Base-by-base conservation (phyloP, 257 asterid genomes). In the Solanum arcanum region DNA sequence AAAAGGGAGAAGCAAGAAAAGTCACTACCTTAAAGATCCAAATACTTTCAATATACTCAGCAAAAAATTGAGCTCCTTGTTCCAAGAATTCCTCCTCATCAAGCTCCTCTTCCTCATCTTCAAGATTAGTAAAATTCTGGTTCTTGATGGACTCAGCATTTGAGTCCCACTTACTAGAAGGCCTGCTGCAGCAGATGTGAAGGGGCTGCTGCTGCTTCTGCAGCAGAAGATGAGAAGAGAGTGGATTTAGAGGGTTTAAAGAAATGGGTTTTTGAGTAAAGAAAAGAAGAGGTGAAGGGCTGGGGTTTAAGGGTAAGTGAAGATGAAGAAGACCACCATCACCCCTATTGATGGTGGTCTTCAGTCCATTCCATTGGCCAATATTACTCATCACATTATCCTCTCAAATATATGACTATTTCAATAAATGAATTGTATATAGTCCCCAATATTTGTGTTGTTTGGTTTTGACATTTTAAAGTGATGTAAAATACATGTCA, bases 11-110 rank as follows among this genome's bases (percentile, higher is more conserved):
- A 74, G 31, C 15, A 64, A 7, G 20, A 25, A 72, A 42, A 16
- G 31, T 62, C 9, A 47, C 64, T 86, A 92, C 99, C 99, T 95
- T 96, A 12, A 95, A 72, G 86, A 96, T 94, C 99, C 98, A 96
- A 87, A 96, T 89, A 94, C 95, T 92, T 13, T 95, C 98, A 42
- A 94, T 91, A 78, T 91, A 95, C 73, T 95, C 98, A 83, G 92
- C 92, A 1, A 95, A 87, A 84, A 89, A 91, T 3, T 89, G 95
- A 64, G 42, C 86, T 95, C 93, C 91, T 88, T 90, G 91, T 75
- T 92, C 95, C 86, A 59, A 27, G 59, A 64, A 84, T 5, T 86
- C 92, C 41, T 88, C 91, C 52, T 68, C 83, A 16, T 86, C 90
- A 11, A 85, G 90, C 25, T 80, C 91, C 69, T 88, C 94, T n/a